Conservation (phyloP, 441 rosid genomes). For the Corymbia calophylla region DNA sequence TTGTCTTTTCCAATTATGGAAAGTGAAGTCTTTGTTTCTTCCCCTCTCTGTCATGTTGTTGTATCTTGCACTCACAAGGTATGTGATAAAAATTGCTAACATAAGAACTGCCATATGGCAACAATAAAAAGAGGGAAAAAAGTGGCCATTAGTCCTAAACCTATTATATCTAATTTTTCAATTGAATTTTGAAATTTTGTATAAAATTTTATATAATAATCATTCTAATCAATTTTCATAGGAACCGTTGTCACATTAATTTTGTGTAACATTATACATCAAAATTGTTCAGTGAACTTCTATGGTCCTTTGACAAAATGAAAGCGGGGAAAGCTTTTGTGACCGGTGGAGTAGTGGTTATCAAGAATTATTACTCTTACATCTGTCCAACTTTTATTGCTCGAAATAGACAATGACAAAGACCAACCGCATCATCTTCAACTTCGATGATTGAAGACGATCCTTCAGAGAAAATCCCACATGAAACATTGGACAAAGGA, state of each 20-base stretch:
- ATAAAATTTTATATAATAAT: fast-evolving
- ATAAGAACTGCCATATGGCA: too few species aligned
- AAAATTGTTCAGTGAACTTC: neutral
- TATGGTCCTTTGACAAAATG: neutral
- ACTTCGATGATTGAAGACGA: neutral
- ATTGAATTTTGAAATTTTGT: neutral
- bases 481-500: neutral
- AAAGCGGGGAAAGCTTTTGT: neutral
- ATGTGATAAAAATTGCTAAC: neutral
- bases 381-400: neutral
- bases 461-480: neutral
- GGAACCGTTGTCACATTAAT: neutral
- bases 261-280: neutral
- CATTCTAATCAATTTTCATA: neutral
- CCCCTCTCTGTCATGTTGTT: neutral
- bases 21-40: too few species aligned
- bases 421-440: neutral
- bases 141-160: neutral
- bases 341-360: neutral
- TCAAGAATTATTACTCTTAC: neutral
- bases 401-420: neutral
- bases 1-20: neutral
- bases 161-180: neutral
- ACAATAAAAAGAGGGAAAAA: neutral
- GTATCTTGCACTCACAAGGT: neutral